Base-by-base conservation (phyloP, 2,329 filamentous ascomycete species). In the Diaporthe australafricana region DNA sequence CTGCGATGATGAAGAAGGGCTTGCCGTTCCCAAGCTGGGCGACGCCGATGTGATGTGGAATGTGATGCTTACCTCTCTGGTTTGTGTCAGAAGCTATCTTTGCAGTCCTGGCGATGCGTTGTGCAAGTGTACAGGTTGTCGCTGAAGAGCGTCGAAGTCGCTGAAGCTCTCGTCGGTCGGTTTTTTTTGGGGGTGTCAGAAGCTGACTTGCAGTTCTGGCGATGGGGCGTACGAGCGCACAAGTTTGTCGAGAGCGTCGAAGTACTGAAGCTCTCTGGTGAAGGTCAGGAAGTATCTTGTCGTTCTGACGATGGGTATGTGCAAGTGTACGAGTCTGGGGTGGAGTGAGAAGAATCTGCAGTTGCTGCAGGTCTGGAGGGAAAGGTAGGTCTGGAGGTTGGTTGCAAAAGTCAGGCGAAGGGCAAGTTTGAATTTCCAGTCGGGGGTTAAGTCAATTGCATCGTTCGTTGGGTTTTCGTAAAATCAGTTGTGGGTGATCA, bases 81-180 rank as follows among this genome's bases (percentile, higher is more conserved):
- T 20, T 50, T 30, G 20, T 65, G 45, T 38, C 45, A 65, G 60
- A 50, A 38, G 45, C 60, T 65, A 30, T n/a, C 8, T 65, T 25
- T 65, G 60, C 42, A 65, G 60, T 38, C 45, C 60, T 65, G 60
- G 60, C n/a, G n/a, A 65, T 65, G 27, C 60, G 60, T 38, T 65
- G 60, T 65, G 38, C 60, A 65, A 48, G 30, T 32, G 60, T 50
- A 50, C 60, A 50, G 60, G 60, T 35, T 12, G 60, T 50, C 30
- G 60, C 17, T 35, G 45, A 25, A 30, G 60, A 65, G 60, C 60
- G 45, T 65, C 60, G 50, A 22, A 27, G 42, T 35, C 14, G 60
- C 60, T 65, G 60, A 65, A 50, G 42, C 60, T 50, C 42, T 27
- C 20, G 30, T 50, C 42, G n/a, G 35, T 45, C n/a, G n/a, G n/a